Evolutionary conservation across 768 basidiomycete genomes (phyloP).

Genomic region (Polyporus arcularius): DNA sequence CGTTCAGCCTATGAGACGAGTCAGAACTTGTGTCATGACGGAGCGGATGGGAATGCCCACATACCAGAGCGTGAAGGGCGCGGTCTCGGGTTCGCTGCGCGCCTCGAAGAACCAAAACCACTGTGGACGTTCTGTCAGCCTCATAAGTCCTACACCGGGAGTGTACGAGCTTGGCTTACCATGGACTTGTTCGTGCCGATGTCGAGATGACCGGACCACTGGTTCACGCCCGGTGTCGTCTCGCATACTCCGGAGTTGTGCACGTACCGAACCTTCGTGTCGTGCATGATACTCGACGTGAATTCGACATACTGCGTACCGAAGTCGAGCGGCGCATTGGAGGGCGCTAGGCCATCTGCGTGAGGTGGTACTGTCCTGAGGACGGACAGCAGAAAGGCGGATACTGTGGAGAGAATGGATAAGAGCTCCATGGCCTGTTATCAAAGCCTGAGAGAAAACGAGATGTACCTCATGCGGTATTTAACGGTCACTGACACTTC

Average conservation of each 20-base stretch:
- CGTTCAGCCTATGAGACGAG: constrained; percentile 27
- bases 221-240: constrained; percentile 61
- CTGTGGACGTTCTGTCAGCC: constrained; percentile 30
- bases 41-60: background rate
- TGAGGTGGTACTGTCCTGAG: too few species aligned
- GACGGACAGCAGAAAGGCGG: too few species aligned
- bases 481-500: too few species aligned
- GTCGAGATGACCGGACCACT: constrained; percentile 64
- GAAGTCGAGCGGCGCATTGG: background rate
- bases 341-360: too few species aligned
- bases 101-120: constrained; percentile 81
- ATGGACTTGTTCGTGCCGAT: constrained; percentile 59
- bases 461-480: too few species aligned
- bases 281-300: constrained; percentile 17
- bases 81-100: constrained; percentile 55
- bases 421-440: too few species aligned
- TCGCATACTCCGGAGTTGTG: constrained; percentile 65
- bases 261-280: constrained; percentile 46
- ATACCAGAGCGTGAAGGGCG: constrained; percentile 68
- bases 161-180: constrained; percentile 32
- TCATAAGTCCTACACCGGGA: background rate
- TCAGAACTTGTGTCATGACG: background rate
- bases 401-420: too few species aligned
- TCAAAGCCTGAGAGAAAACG: too few species aligned
- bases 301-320: constrained; percentile 8